A percentile compares a stretch with the other conserved stretches of the same genome.
Conservation (phyloP, 495 filamentous ascomycete species). For the Penicillium lagena region DNA sequence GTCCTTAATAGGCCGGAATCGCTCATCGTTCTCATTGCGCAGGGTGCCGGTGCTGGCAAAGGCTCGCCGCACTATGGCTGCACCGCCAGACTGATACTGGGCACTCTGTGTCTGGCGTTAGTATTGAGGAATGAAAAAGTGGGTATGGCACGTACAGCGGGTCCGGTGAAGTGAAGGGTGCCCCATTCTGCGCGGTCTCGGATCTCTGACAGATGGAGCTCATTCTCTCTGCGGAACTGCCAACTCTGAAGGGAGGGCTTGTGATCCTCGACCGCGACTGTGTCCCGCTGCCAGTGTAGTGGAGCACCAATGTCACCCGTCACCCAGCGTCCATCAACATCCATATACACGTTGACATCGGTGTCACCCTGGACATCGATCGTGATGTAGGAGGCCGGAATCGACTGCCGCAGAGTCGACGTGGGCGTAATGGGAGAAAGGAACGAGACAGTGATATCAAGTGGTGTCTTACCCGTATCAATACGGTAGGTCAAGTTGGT, state of each 20-base stretch:
- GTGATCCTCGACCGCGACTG: conserved; percentile 20
- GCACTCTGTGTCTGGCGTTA: conserved; percentile 39
- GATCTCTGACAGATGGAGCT: conserved; percentile 69
- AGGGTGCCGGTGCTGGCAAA: conserved; percentile 69
- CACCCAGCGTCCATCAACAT: conserved; percentile 86
- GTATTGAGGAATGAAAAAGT: neutral
- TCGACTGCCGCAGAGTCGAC: conserved; percentile 82
- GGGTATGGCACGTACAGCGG: conserved; percentile 36
- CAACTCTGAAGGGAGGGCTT: conserved; percentile 46
- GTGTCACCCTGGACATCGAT: conserved; percentile 65
- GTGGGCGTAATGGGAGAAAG: conserved; percentile 89
- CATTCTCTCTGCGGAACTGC: conserved; percentile 55
- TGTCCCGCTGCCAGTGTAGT: conserved; percentile 61
- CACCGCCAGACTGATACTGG: conserved; percentile 64
- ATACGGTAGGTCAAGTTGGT: conserved; percentile 86
- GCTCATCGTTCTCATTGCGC: conserved; percentile 55
- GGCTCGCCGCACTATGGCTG: conserved; percentile 56
- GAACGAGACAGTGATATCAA: conserved; percentile 72
- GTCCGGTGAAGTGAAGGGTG: conserved; percentile 70
- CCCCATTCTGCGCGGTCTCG: conserved; percentile 86
- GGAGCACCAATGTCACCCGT: conserved; percentile 63
- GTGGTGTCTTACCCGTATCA: conserved; percentile 31
- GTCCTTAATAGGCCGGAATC: conserved; percentile 68
- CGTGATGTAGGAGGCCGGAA: conserved; percentile 82
- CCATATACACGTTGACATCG: conserved; percentile 76